Evolutionary conservation across 2,329 filamentous ascomycete species (phyloP).

Genomic region (Phyllosticta capitalensis): DNA sequence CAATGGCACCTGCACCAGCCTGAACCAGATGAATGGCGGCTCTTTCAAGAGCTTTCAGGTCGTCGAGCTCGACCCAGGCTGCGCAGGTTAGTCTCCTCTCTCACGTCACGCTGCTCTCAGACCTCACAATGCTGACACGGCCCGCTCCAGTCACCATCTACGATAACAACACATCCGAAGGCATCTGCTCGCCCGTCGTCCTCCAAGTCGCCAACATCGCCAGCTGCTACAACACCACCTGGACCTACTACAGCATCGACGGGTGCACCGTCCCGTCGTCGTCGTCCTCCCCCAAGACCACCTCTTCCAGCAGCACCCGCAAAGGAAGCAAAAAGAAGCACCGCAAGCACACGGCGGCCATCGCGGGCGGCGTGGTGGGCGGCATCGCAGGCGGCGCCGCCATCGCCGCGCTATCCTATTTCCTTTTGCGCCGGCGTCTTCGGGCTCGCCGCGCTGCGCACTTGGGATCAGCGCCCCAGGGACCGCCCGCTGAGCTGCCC

Average conservation of each 20-base stretch:
- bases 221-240: constrained; percentile 2
- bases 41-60: constrained; percentile 4
- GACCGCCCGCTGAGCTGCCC: neutral
- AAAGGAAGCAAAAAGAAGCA: neutral
- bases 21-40: neutral
- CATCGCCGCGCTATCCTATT: neutral
- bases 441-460: neutral
- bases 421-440: neutral
- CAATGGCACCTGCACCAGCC: neutral
- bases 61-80: neutral
- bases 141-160: constrained; percentile 3
- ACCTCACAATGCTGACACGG: too few relatives aligned
- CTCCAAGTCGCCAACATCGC: neutral
- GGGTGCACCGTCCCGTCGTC: constrained; percentile 22
- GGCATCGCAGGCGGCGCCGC: constrained; percentile 2
- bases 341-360: neutral
- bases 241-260: constrained; percentile 9
- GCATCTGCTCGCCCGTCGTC: neutral
- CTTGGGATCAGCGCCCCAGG: constrained; percentile 6
- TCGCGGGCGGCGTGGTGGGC: constrained; percentile 10
- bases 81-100: neutral
- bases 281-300: neutral
- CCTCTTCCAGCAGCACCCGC: neutral
- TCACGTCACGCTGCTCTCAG: too few relatives aligned
- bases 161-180: neutral